Percentiles rank a stretch among this genome's conserved stretches.
phyloP scores from a whole-genome alignment of 2,329 filamentous ascomycete species.

The Claviceps sp. region DNA sequence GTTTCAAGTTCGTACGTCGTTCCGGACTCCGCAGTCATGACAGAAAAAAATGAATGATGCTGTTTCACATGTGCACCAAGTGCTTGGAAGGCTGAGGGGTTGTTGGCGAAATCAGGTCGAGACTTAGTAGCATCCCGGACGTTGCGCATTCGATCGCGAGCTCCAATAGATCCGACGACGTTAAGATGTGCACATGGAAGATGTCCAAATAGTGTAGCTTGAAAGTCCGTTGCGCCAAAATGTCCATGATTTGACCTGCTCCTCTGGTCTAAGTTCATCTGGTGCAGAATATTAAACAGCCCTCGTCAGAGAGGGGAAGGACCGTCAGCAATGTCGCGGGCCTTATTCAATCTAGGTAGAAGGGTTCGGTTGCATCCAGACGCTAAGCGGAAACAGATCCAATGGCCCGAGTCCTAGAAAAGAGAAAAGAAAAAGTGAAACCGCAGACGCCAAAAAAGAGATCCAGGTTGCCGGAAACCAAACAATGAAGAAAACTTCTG shows the following conservation, averaged over 20 bases:
- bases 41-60: slow-evolving; percentile 13
- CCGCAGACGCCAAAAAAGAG: slow-evolving; percentile 9
- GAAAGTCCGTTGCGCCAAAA: background rate
- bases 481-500: slow-evolving; percentile 16
- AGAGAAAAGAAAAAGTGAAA: background rate
- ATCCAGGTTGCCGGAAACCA: slow-evolving; percentile 11
- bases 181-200: background rate
- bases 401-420: background rate
- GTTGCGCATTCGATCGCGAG: background rate
- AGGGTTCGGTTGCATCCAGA: background rate
- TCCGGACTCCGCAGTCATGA: slow-evolving; percentile 20
- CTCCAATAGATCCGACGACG: background rate
- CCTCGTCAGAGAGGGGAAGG: background rate
- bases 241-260: background rate
- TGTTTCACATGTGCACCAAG: slow-evolving; percentile 9
- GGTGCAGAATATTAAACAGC: background rate
- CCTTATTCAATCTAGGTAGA: background rate
- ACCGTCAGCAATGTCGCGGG: background rate
- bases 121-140: background rate
- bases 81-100: background rate
- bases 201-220: background rate
- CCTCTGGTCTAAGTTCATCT: background rate
- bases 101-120: background rate
- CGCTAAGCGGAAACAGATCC: background rate
- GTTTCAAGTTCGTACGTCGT: slow-evolving; percentile 14